phyloP scores from a whole-genome alignment of 2,329 filamentous ascomycete genomes.

The Laburnicola sp. region DNA sequence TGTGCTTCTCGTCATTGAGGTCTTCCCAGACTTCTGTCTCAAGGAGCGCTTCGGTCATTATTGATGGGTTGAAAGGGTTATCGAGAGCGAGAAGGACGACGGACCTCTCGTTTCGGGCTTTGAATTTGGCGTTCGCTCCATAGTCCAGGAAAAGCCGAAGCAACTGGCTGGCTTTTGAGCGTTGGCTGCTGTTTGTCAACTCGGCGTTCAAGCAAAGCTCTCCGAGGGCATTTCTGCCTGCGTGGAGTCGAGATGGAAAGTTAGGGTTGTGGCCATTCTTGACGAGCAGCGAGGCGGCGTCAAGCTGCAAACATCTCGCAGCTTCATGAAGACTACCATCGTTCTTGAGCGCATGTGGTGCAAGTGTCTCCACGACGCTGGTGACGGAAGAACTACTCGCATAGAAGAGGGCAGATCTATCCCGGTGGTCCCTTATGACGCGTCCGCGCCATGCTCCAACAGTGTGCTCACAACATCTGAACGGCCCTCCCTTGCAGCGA shows the following conservation, averaged over 20 bases:
- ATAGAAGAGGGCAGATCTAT: constrained; percentile 63
- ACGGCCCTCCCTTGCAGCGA: constrained; percentile 60
- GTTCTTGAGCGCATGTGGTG: constrained; percentile 61
- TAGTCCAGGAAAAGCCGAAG: constrained; percentile 60
- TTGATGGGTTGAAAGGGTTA: constrained; percentile 57
- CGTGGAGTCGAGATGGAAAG: constrained; percentile 65
- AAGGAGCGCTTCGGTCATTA: constrained; percentile 61
- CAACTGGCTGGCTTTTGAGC: constrained; percentile 44
- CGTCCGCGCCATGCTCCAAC: constrained; percentile 62
- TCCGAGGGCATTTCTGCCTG: constrained; percentile 64
- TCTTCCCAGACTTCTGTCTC: constrained; percentile 67
- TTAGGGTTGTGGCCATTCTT: constrained; percentile 65
- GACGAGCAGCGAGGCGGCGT: constrained; percentile 60
- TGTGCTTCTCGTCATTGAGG: constrained; percentile 62
- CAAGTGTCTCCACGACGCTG: constrained; percentile 47
- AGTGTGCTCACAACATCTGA: constrained; percentile 62
- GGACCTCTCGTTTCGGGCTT: constrained; percentile 60
- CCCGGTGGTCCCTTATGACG: constrained; percentile 59
- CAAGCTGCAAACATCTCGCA: constrained; percentile 61
- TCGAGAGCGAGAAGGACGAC: constrained; percentile 62
- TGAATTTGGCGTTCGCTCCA: constrained; percentile 60
- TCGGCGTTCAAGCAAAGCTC: constrained; percentile 64
- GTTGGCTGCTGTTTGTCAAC: constrained; percentile 43
- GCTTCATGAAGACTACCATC: constrained; percentile 70
- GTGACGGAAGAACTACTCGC: constrained; percentile 52